Evolutionary conservation across 116 monocot species (phyloP), one percentile per base, ranked within the genome.

Genomic region (Phalaenopsis hybrid): DNA sequence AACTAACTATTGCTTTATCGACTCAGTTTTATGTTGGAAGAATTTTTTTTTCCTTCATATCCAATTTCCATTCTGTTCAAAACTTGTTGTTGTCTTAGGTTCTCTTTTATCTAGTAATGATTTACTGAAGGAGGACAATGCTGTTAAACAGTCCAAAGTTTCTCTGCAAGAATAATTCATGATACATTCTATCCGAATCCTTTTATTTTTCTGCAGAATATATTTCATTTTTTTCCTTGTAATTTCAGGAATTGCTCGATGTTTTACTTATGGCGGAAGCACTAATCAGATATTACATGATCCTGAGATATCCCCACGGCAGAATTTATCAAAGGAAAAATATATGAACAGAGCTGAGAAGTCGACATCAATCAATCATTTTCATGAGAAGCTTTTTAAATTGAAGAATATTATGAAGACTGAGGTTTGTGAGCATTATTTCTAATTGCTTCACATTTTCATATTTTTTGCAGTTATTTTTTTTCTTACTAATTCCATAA

Each of bases 371-470:
- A 88, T 98, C 34, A 94, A 98, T 80, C 97, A 98, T 86, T 98
- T 98, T 74, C 88, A 94, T 81, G 97, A 98, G 86, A 98, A 98
- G 81, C 97, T 98, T 77, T 88, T 98, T 55, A 98, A 92, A 80
- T 81, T 98, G 76, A 98, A 98, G 89, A 86, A 93, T 83, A 79
- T 98, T 81, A 94, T 98, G 97, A 98, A 98, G 85, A 98, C 97
- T 50, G 80, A 98, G 93, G 97, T 94, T 85, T 16, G 49, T 28
- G 8, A 51, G 4, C 12, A 37, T 72, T 37, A 15, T 10, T 72
- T 6, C 37, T 72, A 13, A 37, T 15, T 15, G 11, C 15, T 72
- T 72, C 4, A 34, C 41, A 72, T 34, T 34, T 72, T 5, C 6
- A 31, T 41, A 3, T 72, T 37, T n/a, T 15, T 37, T 37, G 41